Evolutionary conservation across 805 yeast species (phyloP).

Genomic region (Metschnikowia reukaufii): DNA sequence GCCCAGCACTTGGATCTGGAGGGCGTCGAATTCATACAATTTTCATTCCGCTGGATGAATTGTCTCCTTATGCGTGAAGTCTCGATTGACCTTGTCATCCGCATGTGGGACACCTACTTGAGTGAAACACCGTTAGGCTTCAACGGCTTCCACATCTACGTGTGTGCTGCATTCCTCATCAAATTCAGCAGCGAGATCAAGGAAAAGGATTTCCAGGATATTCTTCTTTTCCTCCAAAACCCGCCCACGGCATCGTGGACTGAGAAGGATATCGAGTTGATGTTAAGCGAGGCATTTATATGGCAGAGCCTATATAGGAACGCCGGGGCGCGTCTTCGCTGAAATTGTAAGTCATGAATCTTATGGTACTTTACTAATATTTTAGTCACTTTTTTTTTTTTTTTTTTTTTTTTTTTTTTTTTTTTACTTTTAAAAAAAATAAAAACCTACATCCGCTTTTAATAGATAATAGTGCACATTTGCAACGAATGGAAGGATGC

Average conservation of each 20-base stretch:
- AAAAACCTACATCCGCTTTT: background rate
- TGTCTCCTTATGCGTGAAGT: slow-evolving; percentile 94
- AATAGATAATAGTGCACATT: no score
- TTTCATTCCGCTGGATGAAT: slow-evolving; percentile 98
- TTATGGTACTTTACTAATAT: background rate
- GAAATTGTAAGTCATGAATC: background rate
- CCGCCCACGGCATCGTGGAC: slow-evolving; percentile 86
- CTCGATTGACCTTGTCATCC: slow-evolving; percentile 68
- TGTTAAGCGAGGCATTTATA: slow-evolving; percentile 92
- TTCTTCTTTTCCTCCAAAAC: slow-evolving; percentile 85
- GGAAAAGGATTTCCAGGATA: slow-evolving; percentile 91
- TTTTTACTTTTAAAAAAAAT: no score
- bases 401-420: no score
- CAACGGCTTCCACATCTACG: slow-evolving; percentile 91
- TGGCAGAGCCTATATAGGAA: slow-evolving; percentile 94
- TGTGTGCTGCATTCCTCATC: slow-evolving; percentile 93
- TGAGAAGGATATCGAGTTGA: slow-evolving; percentile 85
- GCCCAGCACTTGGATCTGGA: slow-evolving; percentile 74
- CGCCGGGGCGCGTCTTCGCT: slow-evolving; percentile 81
- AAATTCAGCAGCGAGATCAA: slow-evolving; percentile 80
- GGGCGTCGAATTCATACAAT: slow-evolving; percentile 91
- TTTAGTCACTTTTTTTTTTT: no score
- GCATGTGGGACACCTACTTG: slow-evolving; percentile 98
- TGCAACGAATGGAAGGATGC: no score
- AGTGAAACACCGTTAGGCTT: slow-evolving; percentile 77